Evolutionary conservation across 768 basidiomycete species (phyloP).

Genomic region (Cubamyces sp.): DNA sequence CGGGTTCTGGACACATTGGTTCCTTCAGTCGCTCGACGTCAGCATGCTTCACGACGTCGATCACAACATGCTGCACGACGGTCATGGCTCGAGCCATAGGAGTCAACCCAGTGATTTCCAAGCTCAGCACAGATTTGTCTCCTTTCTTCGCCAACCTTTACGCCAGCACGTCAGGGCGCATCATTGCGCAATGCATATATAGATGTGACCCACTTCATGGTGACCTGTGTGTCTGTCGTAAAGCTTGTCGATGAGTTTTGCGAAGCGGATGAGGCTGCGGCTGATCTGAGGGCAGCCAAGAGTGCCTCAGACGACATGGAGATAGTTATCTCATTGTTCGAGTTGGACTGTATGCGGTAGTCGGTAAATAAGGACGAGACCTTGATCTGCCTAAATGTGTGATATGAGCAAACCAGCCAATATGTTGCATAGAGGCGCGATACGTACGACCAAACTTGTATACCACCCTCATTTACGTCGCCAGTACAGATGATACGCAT

Average conservation of each 20-base stretch:
- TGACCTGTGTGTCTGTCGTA: conserved; percentile 59
- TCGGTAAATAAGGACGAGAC: conserved; percentile 68
- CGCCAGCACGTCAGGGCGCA: neutral
- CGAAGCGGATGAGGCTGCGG: conserved; percentile 24
- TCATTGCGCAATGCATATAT: no score
- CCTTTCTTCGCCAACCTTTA: conserved; percentile 76
- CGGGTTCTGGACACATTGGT: conserved; percentile 85
- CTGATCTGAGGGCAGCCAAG: conserved; percentile 70
- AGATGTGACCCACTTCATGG: conserved; percentile 55
- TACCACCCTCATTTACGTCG: conserved; percentile 79
- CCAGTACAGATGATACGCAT: conserved; percentile 86
- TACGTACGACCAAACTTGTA: conserved; percentile 83
- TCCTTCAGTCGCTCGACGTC: conserved; percentile 77
- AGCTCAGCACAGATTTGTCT: conserved; percentile 74
- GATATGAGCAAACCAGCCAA: conserved; percentile 23
- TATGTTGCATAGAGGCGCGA: neutral
- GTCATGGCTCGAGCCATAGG: conserved; percentile 65
- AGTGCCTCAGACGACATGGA: conserved; percentile 76
- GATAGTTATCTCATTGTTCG: conserved; percentile 79
- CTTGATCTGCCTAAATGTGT: conserved; percentile 57
- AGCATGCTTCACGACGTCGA: conserved; percentile 76
- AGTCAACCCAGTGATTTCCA: conserved; percentile 71
- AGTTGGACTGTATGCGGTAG: conserved; percentile 88
- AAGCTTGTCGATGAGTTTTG: conserved; percentile 49
- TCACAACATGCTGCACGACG: conserved; percentile 79